Base-by-base conservation (phyloP, 192 early-diverging fungal genomes). In the Coemansia sp. region DNA sequence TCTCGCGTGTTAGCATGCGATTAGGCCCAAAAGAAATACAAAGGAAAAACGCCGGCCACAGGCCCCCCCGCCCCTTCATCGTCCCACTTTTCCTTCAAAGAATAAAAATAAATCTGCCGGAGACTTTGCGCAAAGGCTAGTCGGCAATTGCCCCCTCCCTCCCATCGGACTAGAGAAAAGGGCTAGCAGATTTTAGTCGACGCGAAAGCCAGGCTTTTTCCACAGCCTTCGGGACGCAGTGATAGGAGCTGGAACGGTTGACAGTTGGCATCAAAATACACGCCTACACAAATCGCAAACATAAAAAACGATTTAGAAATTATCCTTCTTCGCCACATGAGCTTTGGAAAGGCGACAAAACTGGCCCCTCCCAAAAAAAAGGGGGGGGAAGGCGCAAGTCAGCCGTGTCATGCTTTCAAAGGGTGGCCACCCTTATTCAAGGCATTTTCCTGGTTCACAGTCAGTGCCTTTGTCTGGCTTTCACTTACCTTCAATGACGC, bases 401-500 rank as follows among this genome's bases (percentile, higher is more conserved):
- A 58, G 29, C 29, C 7, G 55, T 1, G 31, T 32, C 55, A n/a
- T 58, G 45, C 45, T 15, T 1, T 55, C 19, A 51, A 23, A 25
- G 48, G 48, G 48, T 51, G 19, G 48, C 48, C 48, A 51, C 48
- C 48, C 48, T 51, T 51, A 29, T 55, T 55, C 51, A 55, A 55
- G 53, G n/a, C 29, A 32, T 23, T 11, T 50, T 50, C 48, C 21
- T 27, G 25, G 51, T 27, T 58, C 27, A 31, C 55, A 58, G 31
- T 58, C 27, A 27, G 27, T 27, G 27, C 27, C 0, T 27, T 27
- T 27, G 27, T 27, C 27, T 27, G 27, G 27, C 27, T 27, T 27
- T 27, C 72, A 61, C 67, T 57, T 81, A 74, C 89, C 89, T 63
- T 87, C 86, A 25, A 90, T 80, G 23, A 51, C 63, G 4, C 89